These are phyloP conservation scores for Fusarium dlaminii DNA, from an alignment of 2,329 filamentous ascomycete species.

Conservation along the genomic window DNA sequence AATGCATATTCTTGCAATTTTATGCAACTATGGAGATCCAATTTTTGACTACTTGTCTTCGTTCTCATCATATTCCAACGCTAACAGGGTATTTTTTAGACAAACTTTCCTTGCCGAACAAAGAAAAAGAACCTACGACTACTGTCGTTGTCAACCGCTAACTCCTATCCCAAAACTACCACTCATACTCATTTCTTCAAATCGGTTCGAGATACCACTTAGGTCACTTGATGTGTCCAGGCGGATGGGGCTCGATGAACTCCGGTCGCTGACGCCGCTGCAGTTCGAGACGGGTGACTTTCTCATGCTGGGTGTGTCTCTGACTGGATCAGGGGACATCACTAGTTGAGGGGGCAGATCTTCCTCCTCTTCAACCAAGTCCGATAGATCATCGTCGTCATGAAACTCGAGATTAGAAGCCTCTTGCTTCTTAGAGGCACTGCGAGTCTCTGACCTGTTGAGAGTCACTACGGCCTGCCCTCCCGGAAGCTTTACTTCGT, in stretches of 20 bases:
- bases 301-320: background rate
- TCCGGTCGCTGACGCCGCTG: conserved; percentile 24
- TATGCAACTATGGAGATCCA: background rate
- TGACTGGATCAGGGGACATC: conserved; percentile 2
- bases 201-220: conserved; percentile 40
- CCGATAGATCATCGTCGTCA: conserved; percentile 41
- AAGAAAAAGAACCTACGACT: background rate
- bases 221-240: conserved; percentile 44
- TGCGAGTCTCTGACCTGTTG: conserved; percentile 11
- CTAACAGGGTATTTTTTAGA: conserved; percentile 29
- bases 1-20: background rate
- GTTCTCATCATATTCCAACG: background rate
- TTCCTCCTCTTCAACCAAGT: conserved; percentile 45
- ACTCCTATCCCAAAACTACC: conserved; percentile 46
- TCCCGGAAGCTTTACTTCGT: conserved; percentile 75
- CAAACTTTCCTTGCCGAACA: background rate
- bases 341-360: conserved; percentile 26
- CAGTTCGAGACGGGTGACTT: conserved; percentile 26
- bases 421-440: conserved; percentile 13
- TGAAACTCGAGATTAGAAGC: background rate
- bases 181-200: conserved; percentile 48
- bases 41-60: background rate
- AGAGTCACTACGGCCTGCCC: conserved; percentile 54
- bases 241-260: conserved; percentile 42
- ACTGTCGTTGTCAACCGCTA: conserved; percentile 32